Percentiles rank a stretch among this genome's conserved stretches.
Evolutionary conservation across 345 rosid genomes (phyloP).

Genomic region (Populus simonii): DNA sequence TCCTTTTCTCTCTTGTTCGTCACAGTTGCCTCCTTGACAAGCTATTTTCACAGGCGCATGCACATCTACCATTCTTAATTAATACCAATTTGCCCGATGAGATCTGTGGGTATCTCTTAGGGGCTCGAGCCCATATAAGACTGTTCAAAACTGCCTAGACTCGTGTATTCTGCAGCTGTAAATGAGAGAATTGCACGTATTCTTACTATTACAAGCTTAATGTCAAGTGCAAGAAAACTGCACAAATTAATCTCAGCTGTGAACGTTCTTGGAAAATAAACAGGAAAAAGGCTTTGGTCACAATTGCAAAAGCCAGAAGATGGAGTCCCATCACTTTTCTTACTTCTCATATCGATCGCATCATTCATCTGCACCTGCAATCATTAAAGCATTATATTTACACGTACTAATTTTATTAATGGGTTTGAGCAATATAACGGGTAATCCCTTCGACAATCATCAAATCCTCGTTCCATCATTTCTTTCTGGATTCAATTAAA

Average conservation of each 20-base stretch:
- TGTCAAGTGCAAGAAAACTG: not conserved
- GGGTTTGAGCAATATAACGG: no score
- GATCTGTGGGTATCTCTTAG: not conserved
- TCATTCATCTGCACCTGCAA: not conserved
- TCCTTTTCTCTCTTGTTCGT: not conserved
- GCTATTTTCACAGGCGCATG: not conserved
- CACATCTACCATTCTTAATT: not conserved
- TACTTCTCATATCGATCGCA: not conserved
- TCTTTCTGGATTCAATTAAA: no score
- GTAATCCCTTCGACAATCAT: no score
- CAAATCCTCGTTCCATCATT: no score
- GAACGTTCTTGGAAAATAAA: not conserved
- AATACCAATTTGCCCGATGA: conserved; percentile 1
- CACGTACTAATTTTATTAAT: no score
- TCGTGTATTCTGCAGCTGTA: not conserved
- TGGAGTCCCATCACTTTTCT: not conserved
- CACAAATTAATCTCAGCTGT: no score
- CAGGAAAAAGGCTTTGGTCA: not conserved
- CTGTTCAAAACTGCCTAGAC: not conserved
- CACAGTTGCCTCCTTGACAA: not conserved
- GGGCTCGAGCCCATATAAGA: not conserved
- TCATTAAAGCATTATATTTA: not conserved
- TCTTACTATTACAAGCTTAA: not conserved
- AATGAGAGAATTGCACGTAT: not conserved
- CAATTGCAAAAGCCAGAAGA: not conserved